A percentile compares a stretch with the other conserved stretches of the same genome.
Evolutionary conservation across 1,139 yeast genomes (phyloP).

Genomic region (Geotrichum australiense): DNA sequence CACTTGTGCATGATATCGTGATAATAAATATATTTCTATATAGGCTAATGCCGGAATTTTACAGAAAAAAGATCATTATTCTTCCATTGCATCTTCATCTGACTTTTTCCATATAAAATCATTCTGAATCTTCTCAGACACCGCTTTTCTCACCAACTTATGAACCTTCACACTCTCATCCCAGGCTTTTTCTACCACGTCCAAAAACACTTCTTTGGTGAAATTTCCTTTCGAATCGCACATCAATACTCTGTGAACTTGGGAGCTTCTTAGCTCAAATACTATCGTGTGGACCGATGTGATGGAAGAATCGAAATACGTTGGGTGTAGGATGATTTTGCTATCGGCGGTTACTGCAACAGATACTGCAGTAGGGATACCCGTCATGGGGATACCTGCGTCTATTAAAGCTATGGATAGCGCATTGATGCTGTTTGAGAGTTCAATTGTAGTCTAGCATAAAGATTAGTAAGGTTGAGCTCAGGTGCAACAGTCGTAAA

Average conservation of each 20-base stretch:
- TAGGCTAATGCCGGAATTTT: too few species aligned
- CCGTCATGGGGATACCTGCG: constrained; percentile 64
- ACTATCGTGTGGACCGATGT: constrained; percentile 62
- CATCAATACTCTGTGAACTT: constrained; percentile 49
- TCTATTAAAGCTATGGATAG: constrained; percentile 67
- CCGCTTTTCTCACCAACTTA: constrained; percentile 39
- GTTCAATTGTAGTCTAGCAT: constrained; percentile 39
- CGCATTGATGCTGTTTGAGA: constrained; percentile 67
- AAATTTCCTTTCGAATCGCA: constrained; percentile 72
- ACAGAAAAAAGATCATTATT: too few species aligned
- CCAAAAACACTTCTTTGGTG: constrained; percentile 47
- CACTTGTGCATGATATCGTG: too few species aligned
- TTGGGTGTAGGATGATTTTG: constrained; percentile 42
- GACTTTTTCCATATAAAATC: constrained; percentile 52
- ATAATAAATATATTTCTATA: too few species aligned
- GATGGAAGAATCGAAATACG: constrained; percentile 22
- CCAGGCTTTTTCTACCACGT: constrained; percentile 38
- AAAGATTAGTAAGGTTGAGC: neutral
- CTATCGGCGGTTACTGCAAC: constrained; percentile 38
- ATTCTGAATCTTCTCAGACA: constrained; percentile 43
- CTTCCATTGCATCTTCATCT: too few species aligned
- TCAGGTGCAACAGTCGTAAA: neutral
- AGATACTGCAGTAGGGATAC: constrained; percentile 53
- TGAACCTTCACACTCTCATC: constrained; percentile 43
- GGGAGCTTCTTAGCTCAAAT: constrained; percentile 48